Evolutionary conservation across 2,329 filamentous ascomycete genomes (phyloP), one percentile per base, ranked within the genome.

Genomic region (Pyricularia sp.): DNA sequence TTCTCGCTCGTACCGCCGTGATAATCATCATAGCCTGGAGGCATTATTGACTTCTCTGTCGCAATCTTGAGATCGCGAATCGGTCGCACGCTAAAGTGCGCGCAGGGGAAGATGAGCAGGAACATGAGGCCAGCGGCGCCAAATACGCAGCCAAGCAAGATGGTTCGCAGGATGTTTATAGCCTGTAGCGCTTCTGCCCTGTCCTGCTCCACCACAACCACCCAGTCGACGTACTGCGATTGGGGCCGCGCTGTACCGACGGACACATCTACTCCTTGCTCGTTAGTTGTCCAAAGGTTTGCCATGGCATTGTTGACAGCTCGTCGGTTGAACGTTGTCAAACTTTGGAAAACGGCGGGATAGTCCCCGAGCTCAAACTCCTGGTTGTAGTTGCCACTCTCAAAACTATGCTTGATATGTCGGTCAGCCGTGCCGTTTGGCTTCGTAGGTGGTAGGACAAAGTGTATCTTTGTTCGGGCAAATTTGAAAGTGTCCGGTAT

Each of bases 131-230:
- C 92, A 13, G 88, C 82, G 0, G 91, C 93, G 0, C 89, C 90
- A 72, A 96, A 96, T 0, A 96, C 89, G 67, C 91, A 96, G 5
- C 86, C 90, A 2, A 96, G 76, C 1, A 97, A 82, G 63, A 96
- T 90, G 62, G 88, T 87, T 24, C 90, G 85, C n/a, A 96, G 79
- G 24, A 85, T 86, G 31, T 80, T 76, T 65, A 96, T 92, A 0
- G 92, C 89, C 8, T 81, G 79, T 76, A 89, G 92, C 0, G 92
- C 90, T 75, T 96, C 92, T 26, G 74, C 73, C 67, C 85, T 85
- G 2, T 85, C 79, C 73, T 94, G 88, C 72, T 96, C 93, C 0
- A 96, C 84, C 2, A 96, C 70, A 3, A 97, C 78, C 5, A 90
- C 86, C 93, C 93, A 97, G 70, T 93, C 85, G 8, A 90, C 90